Base-by-base conservation (phyloP, 768 basidiomycete genomes). In the Boletus edulis region DNA sequence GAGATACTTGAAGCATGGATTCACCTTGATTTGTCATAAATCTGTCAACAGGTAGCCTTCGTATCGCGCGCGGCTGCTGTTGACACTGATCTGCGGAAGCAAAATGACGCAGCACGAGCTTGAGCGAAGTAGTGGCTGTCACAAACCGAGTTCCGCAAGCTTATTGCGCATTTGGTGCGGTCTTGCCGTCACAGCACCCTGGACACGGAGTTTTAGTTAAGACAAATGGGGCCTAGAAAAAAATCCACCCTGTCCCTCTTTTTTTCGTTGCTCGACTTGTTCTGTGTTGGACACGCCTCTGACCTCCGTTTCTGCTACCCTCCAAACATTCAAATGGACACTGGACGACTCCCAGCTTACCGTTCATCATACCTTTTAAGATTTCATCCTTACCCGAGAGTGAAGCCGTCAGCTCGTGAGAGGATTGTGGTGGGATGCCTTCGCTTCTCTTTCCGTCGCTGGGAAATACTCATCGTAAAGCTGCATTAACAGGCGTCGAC, bases 311-410 rank as follows among this genome's bases (percentile, higher is more conserved):
- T 44, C 29, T 54, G 5, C 45, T 43, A 29, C 32, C 15, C 40
- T 47, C 29, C 44, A 12, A 17, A 44, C 32, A 24, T 31, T 38
- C 29, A 11, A 29, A 64, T 71, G 65, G 65, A 69, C 39, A 34
- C 47, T 0, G 39, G 39, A 0, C 41, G 58, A 0, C 54, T 70
- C 0, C 70, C 68, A 0, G 46, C 62, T 38, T 70, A 71, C 46
- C 64, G 68, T 12, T 68, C 66, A 2, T 70, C 68, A 0, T 58
- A 72, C 34, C 44, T 72, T 6, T 42, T 66, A 27, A 54, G 68
- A 18, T 72, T 56, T 20, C 68, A 69, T 52, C 68, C 68, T 34
- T 69, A 69, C 54, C 67, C 68, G 41, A 66, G 69, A 37, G 42
- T 46, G 31, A 64, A 60, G 22, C 50, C 37, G 2, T 64, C 62